Percentiles rank a stretch among this genome's conserved stretches.
Evolutionary conservation across 768 basidiomycete species (phyloP).

Genomic region (Agrocybe pediades): DNA sequence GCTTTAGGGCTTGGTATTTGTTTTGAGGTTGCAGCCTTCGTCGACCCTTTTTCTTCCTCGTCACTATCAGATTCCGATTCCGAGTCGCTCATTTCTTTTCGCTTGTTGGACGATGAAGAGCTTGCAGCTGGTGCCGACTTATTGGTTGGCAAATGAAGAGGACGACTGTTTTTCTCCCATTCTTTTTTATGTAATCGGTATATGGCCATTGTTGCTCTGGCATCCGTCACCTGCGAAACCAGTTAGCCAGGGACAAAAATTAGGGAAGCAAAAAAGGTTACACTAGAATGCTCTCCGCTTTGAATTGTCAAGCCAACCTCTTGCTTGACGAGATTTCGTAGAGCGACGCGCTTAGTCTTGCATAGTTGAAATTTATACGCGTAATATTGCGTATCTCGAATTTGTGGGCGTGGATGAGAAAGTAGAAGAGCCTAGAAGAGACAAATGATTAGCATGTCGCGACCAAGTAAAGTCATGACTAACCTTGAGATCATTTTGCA

Average conservation of each 20-base stretch:
- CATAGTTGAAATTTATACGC: constrained; percentile 60
- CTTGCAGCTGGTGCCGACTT: neutral
- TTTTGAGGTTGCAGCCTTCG: constrained; percentile 14
- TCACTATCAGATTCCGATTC: constrained; percentile 6
- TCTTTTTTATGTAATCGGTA: constrained; percentile 79
- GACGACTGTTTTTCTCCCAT: constrained; percentile 71
- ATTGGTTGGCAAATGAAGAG: neutral
- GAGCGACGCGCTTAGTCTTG: constrained; percentile 68
- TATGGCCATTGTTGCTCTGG: constrained; percentile 93
- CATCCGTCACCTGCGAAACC: constrained; percentile 76
- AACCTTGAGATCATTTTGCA: constrained; percentile 90
- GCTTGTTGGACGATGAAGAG: constrained; percentile 8
- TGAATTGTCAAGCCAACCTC: constrained; percentile 85
- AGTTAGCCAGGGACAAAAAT: neutral
- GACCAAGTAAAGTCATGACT: neutral
- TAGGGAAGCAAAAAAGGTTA: constrained; percentile 38
- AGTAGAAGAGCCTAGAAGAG: constrained; percentile 65
- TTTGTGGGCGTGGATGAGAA: constrained; percentile 64
- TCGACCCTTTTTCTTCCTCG: constrained; percentile 13
- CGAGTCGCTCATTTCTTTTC: constrained; percentile 12
- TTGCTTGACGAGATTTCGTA: constrained; percentile 78
- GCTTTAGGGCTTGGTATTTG: constrained; percentile 8
- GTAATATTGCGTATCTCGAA: constrained; percentile 71
- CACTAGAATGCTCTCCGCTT: constrained; percentile 87
- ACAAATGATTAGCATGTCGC: neutral